Conservation (phyloP, 2,329 filamentous ascomycete species). For the Beauveria australis region DNA sequence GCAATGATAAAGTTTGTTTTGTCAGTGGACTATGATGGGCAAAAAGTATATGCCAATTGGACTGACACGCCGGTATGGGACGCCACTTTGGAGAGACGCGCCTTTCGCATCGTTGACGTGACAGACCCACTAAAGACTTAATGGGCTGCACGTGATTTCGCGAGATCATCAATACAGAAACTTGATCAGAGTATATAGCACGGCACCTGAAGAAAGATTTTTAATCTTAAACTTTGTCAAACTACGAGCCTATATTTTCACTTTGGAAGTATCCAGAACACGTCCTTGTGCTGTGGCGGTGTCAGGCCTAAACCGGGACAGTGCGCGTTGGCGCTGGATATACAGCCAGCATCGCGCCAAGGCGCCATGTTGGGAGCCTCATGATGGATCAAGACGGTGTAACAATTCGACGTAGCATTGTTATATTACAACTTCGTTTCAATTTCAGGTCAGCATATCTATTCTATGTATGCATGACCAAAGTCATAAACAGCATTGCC, state of each 20-base stretch:
- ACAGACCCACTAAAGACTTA: slow-evolving; percentile 6
- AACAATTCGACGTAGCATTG: background rate
- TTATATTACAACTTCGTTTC: background rate
- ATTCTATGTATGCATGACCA: background rate
- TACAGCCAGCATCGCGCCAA: background rate
- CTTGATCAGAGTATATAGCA: too few relatives aligned
- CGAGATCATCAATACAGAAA: background rate
- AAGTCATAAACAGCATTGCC: slow-evolving; percentile 1
- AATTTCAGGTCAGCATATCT: background rate
- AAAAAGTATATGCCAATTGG: slow-evolving; percentile 7
- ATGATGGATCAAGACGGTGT: background rate
- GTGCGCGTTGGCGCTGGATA: background rate
- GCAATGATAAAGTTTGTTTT: background rate
- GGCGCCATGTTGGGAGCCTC: too few relatives aligned
- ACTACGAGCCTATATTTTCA: background rate
- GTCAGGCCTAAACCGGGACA: background rate
- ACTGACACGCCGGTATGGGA: background rate
- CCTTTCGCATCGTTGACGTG: slow-evolving; percentile 10
- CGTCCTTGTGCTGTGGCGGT: background rate
- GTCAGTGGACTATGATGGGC: background rate
- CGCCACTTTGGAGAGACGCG: slow-evolving; percentile 10
- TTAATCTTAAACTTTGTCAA: too few relatives aligned
- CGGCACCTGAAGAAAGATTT: too few relatives aligned
- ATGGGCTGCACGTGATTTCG: slow-evolving; percentile 8
- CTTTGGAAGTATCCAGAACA: background rate